Evolutionary conservation across 345 rosid genomes (phyloP).

Genomic region (Acer yangbiense): DNA sequence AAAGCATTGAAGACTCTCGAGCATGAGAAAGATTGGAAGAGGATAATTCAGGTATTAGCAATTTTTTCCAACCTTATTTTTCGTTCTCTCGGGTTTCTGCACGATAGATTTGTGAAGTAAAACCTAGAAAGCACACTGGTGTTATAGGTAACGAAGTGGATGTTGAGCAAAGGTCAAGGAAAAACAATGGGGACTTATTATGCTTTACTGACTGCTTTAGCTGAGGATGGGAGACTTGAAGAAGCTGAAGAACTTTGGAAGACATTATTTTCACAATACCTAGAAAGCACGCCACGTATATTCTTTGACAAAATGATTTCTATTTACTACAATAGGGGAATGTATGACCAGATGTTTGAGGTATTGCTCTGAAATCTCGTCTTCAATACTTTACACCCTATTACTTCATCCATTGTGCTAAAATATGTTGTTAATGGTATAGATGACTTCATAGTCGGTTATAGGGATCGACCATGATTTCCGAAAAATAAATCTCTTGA

Average conservation of each 20-base stretch:
- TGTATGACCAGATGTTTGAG: slow-evolving; percentile 89
- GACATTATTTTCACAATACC: slow-evolving; percentile 59
- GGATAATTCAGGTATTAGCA: slow-evolving; percentile 73
- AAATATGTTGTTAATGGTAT: background rate
- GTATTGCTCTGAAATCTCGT: slow-evolving; percentile 35
- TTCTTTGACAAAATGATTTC: slow-evolving; percentile 81
- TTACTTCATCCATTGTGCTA: background rate
- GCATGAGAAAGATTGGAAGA: slow-evolving; percentile 79
- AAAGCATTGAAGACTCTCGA: slow-evolving; percentile 87
- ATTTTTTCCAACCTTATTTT: background rate
- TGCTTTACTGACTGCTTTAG: slow-evolving; percentile 73
- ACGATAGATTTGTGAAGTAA: background rate
- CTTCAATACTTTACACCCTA: background rate
- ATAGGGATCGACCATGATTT: background rate
- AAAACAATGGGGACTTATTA: slow-evolving; percentile 88
- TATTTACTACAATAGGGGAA: slow-evolving; percentile 68
- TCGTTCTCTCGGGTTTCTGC: background rate
- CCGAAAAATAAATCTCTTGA: background rate
- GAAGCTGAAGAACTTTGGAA: slow-evolving; percentile 93
- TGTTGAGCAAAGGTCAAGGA: slow-evolving; percentile 98
- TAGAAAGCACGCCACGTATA: slow-evolving; percentile 74
- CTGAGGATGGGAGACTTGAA: slow-evolving; percentile 81
- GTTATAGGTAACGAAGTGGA: slow-evolving; percentile 83
- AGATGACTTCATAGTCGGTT: background rate
- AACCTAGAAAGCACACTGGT: background rate